Conservation (phyloP, 1,139 yeast species). For the Suhomyces wounanorum region DNA sequence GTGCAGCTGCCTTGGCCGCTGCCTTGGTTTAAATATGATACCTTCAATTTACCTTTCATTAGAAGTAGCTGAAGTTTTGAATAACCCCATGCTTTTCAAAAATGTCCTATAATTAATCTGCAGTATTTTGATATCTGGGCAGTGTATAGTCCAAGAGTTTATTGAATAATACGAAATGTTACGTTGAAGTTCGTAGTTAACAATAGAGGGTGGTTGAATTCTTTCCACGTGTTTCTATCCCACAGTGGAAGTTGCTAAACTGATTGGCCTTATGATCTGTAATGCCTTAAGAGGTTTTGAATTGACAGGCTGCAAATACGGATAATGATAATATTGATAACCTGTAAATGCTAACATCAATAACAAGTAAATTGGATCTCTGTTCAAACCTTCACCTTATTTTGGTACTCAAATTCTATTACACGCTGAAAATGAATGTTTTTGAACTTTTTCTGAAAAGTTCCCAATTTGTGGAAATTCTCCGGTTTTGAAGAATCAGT, state of each 20-base stretch:
- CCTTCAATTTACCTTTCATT: background rate
- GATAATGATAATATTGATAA: background rate
- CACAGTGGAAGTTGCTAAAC: too few species aligned
- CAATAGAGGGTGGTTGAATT: background rate
- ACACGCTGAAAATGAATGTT: too few species aligned
- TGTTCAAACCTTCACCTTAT: too few species aligned
- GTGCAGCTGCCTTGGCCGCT: conserved; percentile 23
- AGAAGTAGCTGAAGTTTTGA: background rate
- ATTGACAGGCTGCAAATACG: background rate
- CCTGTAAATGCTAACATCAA: too few species aligned
- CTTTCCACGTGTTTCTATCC: too few species aligned
- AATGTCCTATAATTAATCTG: background rate
- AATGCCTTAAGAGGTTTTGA: background rate
- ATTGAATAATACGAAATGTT: background rate
- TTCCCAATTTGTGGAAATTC: background rate
- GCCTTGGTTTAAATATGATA: conserved; percentile 4
- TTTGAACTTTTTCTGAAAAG: too few species aligned
- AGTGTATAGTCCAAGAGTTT: background rate
- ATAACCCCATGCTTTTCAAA: background rate
- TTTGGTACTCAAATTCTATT: background rate
- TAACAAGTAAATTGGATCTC: too few species aligned
- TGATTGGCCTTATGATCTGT: too few species aligned
- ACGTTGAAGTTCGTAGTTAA: background rate
- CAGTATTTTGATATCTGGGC: background rate
- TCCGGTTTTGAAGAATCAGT: background rate